A percentile compares a stretch with the other conserved stretches of the same genome.
Conservation (phyloP, 768 basidiomycete genomes). For the Mycena capillaripes region DNA sequence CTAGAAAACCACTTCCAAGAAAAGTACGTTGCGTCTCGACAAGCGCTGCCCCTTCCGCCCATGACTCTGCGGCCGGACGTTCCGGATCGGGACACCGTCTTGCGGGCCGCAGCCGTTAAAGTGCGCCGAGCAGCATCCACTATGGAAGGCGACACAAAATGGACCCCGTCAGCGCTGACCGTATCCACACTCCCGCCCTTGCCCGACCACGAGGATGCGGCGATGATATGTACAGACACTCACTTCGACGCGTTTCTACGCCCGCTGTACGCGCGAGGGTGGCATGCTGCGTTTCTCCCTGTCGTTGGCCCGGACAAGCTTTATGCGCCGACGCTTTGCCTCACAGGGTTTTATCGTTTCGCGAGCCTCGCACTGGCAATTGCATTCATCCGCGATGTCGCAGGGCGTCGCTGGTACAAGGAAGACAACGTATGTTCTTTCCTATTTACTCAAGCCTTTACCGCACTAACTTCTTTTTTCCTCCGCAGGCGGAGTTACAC, state of each 20-base stretch:
- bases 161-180: not conserved
- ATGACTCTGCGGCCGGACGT: not conserved
- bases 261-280: constrained; percentile 27
- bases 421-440: constrained; percentile 19
- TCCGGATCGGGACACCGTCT: not conserved
- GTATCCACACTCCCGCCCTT: not conserved
- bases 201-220: not conserved
- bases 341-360: constrained; percentile 32
- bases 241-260: constrained; percentile 22
- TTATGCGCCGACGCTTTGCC: constrained; percentile 8
- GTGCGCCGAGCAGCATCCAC: not conserved
- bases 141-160: not conserved
- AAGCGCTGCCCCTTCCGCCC: constrained; percentile 12
- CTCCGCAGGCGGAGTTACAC: constrained; percentile 25
- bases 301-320: constrained; percentile 19
- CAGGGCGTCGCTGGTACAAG: constrained; percentile 15
- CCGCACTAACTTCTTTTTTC: not conserved
- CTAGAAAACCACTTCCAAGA: constrained; percentile 24
- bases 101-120: not conserved
- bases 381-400: constrained; percentile 24
- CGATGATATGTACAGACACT: constrained; percentile 4
- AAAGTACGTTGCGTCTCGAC: constrained; percentile 8
- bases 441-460: not conserved
- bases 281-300: constrained; percentile 29
- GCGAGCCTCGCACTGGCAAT: constrained; percentile 2